These are phyloP conservation scores for Potentilla sterilis DNA, from an alignment of 306 rosid genomes.

Conservation along the genomic window DNA sequence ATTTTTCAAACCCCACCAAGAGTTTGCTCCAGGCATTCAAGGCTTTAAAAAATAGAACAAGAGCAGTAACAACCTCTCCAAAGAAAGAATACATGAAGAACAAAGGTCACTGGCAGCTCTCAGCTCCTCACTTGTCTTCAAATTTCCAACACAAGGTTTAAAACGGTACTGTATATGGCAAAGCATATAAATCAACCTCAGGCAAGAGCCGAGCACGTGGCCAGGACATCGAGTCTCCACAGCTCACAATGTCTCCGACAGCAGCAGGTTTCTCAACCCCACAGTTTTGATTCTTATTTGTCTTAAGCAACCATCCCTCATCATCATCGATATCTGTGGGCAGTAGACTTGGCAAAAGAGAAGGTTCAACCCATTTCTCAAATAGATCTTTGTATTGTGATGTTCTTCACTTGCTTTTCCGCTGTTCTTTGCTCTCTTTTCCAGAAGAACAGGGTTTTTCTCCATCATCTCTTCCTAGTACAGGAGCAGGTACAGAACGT, in stretches of 20 bases:
- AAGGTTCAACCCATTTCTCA: constrained; percentile 28
- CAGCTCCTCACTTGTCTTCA: constrained; percentile 19
- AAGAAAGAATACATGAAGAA: not conserved
- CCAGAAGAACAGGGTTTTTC: constrained; percentile 8
- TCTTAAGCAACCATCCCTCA: constrained; percentile 18
- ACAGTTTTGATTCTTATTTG: not conserved
- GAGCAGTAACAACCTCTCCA: not conserved
- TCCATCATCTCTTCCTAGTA: constrained; percentile 11
- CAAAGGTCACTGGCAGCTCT: constrained; percentile 20
- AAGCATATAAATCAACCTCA: constrained; percentile 17
- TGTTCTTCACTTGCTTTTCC: not conserved
- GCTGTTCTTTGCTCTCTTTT: constrained; percentile 17
- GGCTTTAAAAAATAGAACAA: not conserved
- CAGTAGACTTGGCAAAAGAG: not conserved
- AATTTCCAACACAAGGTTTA: not conserved
- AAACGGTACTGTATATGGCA: constrained; percentile 24
- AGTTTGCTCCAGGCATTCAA: not conserved
- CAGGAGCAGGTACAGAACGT: not conserved
- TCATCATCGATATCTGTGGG: constrained; percentile 5
- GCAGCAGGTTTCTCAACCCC: constrained; percentile 1
- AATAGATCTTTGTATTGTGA: constrained; percentile 17
- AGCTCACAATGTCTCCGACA: not conserved
- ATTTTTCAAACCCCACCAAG: not conserved
- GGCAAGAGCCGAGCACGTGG: constrained; percentile 18
- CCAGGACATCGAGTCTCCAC: constrained; percentile 5